phyloP scores from a whole-genome alignment of 768 basidiomycete species.

The Clitopilus passeckerianus region DNA sequence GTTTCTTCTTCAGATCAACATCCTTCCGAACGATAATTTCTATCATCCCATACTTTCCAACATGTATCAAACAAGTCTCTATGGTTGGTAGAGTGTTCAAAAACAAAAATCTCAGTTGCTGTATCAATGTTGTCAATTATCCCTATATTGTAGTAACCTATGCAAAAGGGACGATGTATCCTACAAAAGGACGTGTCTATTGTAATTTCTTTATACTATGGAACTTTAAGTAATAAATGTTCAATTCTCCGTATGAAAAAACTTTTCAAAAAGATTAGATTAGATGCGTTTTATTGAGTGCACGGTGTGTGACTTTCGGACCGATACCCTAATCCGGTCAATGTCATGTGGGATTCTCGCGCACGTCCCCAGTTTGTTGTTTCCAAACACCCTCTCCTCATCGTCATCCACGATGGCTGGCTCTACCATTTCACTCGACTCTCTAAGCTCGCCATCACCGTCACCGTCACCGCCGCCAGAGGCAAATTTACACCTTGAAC shows the following conservation, averaged over 20 bases:
- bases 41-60: neutral
- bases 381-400: slow-evolving; percentile 16
- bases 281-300: slow-evolving; percentile 21
- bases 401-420: slow-evolving; percentile 38
- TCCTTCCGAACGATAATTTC: neutral
- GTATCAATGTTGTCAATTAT: neutral
- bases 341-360: slow-evolving; percentile 21
- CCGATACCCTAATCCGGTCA: slow-evolving; percentile 10
- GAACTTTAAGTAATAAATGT: neutral
- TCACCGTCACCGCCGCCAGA: slow-evolving; percentile 35
- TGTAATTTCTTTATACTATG: neutral
- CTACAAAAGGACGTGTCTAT: neutral
- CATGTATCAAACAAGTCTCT: neutral
- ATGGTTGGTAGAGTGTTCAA: neutral
- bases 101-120: neutral
- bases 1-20: neutral
- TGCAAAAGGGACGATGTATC: neutral
- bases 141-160: neutral
- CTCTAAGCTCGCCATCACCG: slow-evolving; percentile 65
- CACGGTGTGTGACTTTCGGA: neutral
- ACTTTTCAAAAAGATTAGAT: slow-evolving; percentile 20
- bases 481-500: slow-evolving; percentile 13
- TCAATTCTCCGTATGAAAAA: neutral
- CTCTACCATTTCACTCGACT: slow-evolving; percentile 60
- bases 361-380: slow-evolving; percentile 27